Percentiles rank a stretch among this genome's conserved stretches.
Conservation (phyloP, 371 early-diverging fungal species). For the Mucor mucedo region DNA sequence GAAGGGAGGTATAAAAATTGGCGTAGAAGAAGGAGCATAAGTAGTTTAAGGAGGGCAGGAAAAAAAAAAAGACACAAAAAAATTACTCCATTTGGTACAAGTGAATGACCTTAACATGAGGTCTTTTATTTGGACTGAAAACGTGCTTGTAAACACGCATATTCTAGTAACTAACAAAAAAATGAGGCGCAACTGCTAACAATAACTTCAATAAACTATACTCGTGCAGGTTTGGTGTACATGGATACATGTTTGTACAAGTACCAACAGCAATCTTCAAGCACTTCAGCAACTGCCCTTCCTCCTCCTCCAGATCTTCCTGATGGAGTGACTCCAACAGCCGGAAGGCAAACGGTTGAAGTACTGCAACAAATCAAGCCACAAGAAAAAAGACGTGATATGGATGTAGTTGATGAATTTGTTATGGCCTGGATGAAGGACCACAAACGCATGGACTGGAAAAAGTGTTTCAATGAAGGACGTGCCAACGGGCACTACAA, state of each 20-base stretch:
- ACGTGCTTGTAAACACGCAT: too few species aligned
- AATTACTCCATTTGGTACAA: too few species aligned
- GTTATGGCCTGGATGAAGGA: slow-evolving; percentile 11
- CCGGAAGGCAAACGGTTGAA: slow-evolving; percentile 11
- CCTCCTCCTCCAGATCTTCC: slow-evolving; percentile 16
- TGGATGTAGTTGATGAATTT: slow-evolving; percentile 13
- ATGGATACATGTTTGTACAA: slow-evolving; percentile 15
- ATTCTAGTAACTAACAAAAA: too few species aligned
- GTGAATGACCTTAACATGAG: too few species aligned
- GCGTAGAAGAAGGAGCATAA: too few species aligned
- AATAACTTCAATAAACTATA: too few species aligned
- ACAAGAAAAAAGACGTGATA: slow-evolving; percentile 11
- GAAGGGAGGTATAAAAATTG: too few species aligned
- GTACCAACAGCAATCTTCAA: slow-evolving; percentile 15
- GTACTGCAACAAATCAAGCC: slow-evolving; percentile 11
- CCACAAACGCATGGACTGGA: slow-evolving; percentile 17
- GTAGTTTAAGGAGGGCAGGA: too few species aligned
- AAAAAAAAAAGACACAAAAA: too few species aligned
- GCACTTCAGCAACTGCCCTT: slow-evolving; percentile 13
- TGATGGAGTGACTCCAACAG: slow-evolving; percentile 11
- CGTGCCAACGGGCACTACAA: slow-evolving; percentile 10
- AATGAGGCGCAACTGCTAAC: background rate
- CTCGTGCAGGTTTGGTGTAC: slow-evolving; percentile 16
- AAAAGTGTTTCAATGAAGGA: slow-evolving; percentile 10
- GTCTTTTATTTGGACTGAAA: too few species aligned